phyloP scores from a whole-genome alignment of 2,329 filamentous ascomycete genomes.

The Magnaporthiopsis incrustans region DNA sequence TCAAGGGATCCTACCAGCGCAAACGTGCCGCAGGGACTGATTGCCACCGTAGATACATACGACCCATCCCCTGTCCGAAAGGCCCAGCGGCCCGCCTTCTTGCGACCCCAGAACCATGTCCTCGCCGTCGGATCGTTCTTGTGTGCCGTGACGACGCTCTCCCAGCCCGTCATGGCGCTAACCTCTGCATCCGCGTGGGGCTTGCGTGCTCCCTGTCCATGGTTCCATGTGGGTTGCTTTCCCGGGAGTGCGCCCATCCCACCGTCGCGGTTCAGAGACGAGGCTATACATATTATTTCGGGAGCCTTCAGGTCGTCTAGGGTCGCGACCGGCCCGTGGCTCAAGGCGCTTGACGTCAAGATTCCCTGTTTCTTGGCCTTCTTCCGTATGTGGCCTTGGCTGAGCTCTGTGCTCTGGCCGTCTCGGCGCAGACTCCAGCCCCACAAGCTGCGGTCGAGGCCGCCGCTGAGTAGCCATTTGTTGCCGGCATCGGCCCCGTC shows the following conservation, averaged over 20 bases:
- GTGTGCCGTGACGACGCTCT: constrained; percentile 92
- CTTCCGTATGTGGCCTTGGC: constrained; percentile 80
- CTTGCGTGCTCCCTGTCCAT: neutral
- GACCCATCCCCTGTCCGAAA: constrained; percentile 77
- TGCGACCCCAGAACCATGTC: constrained; percentile 98
- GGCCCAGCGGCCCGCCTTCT: constrained; percentile 86
- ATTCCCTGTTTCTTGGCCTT: constrained; percentile 86
- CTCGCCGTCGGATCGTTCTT: constrained; percentile 75
- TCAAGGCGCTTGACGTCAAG: constrained; percentile 46
- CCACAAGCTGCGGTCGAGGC: constrained; percentile 86
- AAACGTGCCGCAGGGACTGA: constrained; percentile 91
- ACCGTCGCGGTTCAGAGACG: constrained; percentile 87
- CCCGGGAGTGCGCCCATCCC: constrained; percentile 81
- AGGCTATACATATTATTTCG: constrained; percentile 85
- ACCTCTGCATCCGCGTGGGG: constrained; percentile 51
- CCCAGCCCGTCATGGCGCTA: constrained; percentile 83
- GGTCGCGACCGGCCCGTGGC: constrained; percentile 53
- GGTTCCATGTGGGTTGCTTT: constrained; percentile 65
- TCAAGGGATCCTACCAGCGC: constrained; percentile 77
- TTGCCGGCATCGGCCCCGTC: constrained; percentile 82
- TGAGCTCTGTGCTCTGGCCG: constrained; percentile 87
- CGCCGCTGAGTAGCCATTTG: constrained; percentile 90
- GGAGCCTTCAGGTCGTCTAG: constrained; percentile 78
- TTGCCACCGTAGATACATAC: constrained; percentile 78
- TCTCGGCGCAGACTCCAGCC: constrained; percentile 92